Conservation (phyloP, 2,329 filamentous ascomycete species). For the Aspergillus ochraceus region DNA sequence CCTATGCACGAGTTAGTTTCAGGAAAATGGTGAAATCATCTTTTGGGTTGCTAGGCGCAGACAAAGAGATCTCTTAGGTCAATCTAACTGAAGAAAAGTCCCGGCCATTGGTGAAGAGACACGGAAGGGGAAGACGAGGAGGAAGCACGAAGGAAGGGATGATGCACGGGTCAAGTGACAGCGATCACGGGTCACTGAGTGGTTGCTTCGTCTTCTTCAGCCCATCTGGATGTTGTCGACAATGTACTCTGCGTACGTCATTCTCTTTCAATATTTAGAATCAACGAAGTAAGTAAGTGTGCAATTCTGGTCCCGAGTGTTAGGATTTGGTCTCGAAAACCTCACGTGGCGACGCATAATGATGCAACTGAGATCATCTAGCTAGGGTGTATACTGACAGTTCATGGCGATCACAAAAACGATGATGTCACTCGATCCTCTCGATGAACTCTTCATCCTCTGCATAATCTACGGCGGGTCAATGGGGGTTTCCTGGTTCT, state of each 20-base stretch:
- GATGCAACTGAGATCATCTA: no score
- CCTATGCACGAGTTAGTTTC: background rate
- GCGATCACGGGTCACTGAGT: background rate
- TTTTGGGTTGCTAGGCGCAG: background rate
- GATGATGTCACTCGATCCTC: background rate
- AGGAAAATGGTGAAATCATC: background rate
- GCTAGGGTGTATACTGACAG: background rate
- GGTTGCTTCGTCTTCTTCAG: no score
- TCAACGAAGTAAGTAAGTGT: no score
- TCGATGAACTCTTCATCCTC: background rate
- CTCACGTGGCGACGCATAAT: background rate
- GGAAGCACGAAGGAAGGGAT: background rate
- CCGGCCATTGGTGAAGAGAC: background rate
- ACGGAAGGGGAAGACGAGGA: background rate
- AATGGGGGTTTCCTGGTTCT: background rate
- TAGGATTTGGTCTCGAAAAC: background rate
- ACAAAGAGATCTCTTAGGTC: background rate
- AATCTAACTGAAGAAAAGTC: background rate
- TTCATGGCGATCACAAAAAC: background rate
- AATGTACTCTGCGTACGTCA: background rate
- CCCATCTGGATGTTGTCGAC: background rate
- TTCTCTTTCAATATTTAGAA: no score
- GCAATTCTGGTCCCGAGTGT: no score
- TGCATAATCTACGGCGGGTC: background rate
- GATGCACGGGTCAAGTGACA: constrained; percentile 1